These are phyloP conservation scores for Solanum chacoense DNA, from an alignment of 305 asterid genomes.

Conservation along the genomic window DNA sequence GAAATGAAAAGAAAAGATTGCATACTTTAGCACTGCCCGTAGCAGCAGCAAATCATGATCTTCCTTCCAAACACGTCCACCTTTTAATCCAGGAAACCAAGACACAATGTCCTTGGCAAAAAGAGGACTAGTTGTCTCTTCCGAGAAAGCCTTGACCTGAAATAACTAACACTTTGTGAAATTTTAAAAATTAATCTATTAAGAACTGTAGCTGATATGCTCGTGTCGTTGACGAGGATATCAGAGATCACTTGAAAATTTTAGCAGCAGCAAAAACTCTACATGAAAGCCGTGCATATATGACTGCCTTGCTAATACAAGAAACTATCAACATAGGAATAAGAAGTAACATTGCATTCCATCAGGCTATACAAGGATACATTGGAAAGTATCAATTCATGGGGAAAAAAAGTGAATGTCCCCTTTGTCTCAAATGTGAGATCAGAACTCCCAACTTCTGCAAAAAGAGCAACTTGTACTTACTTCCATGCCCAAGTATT, in stretches of 20 bases:
- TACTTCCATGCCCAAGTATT: background rate
- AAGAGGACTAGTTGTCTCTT: conserved; percentile 34
- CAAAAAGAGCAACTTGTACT: background rate
- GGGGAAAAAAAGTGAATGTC: background rate
- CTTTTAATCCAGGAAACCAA: conserved; percentile 72
- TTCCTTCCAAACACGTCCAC: conserved; percentile 90
- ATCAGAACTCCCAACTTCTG: background rate
- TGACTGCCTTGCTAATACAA: background rate
- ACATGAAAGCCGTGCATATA: background rate
- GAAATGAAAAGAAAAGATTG: background rate
- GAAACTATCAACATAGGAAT: background rate
- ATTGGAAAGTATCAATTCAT: background rate
- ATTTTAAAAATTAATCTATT: background rate
- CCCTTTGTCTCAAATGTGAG: background rate
- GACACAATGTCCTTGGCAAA: conserved; percentile 61
- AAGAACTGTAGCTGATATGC: background rate
- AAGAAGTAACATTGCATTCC: background rate
- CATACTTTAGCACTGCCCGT: conserved; percentile 82
- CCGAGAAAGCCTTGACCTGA: conserved; percentile 55
- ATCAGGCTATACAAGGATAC: background rate
- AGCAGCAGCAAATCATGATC: conserved; percentile 71
- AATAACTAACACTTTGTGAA: background rate
- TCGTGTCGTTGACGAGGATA: background rate
- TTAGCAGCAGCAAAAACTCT: background rate
- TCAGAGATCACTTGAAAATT: background rate